phyloP scores from a whole-genome alignment of 352 stramenopile genomes.

The Discostella stelligera region DNA sequence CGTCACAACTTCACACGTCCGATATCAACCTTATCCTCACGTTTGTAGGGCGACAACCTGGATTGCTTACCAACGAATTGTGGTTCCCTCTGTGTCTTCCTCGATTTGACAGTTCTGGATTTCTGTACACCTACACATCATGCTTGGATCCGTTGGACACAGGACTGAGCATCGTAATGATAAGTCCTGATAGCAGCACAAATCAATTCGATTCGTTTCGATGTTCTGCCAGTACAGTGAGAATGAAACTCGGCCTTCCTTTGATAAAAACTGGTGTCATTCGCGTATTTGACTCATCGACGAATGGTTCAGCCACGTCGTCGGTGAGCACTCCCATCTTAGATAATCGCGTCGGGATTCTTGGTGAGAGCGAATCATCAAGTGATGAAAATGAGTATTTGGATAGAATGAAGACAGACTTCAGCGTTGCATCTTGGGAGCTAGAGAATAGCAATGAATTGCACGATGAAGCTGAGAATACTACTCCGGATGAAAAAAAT shows the following conservation, averaged over 20 bases:
- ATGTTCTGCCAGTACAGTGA: constrained; percentile 37
- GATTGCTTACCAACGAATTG: constrained; percentile 59
- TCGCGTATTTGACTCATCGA: constrained; percentile 30
- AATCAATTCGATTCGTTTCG: constrained; percentile 73
- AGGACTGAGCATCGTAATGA: constrained; percentile 59
- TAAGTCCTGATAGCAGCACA: constrained; percentile 59
- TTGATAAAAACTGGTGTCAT: constrained; percentile 33
- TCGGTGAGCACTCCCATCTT: constrained; percentile 9
- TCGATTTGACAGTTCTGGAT: constrained; percentile 68
- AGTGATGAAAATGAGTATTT: constrained; percentile 18
- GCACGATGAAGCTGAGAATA: constrained; percentile 12
- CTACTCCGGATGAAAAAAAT: neutral
- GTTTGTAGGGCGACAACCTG: constrained; percentile 58
- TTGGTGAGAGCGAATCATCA: constrained; percentile 3
- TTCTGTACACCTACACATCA: constrained; percentile 67
- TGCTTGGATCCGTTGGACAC: constrained; percentile 59
- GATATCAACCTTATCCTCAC: constrained; percentile 72
- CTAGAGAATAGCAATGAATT: constrained; percentile 17
- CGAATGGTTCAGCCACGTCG: constrained; percentile 14
- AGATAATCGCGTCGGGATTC: constrained; percentile 6
- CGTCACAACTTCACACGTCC: constrained; percentile 61
- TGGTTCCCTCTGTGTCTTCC: constrained; percentile 79
- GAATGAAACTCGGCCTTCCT: constrained; percentile 45
- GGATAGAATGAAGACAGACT: constrained; percentile 17
- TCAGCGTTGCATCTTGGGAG: constrained; percentile 35